phyloP scores from a whole-genome alignment of 805 yeast species.

The Starmerella bombi region DNA sequence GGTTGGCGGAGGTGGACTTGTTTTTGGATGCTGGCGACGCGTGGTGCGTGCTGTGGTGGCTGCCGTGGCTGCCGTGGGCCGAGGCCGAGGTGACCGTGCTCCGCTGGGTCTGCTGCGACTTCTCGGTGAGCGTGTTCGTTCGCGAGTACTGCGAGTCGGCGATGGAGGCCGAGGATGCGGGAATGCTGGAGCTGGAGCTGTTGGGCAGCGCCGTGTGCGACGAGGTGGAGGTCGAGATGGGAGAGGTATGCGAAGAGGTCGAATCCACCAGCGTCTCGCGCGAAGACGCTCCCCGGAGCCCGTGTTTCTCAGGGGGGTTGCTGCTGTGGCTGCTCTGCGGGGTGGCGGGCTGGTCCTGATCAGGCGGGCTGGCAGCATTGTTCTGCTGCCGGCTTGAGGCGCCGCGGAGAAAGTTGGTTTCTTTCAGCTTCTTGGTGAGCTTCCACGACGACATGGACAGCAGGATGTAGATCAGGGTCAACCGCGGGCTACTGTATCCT shows the following conservation, averaged over 20 bases:
- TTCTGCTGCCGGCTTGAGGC: slow-evolving; percentile 15
- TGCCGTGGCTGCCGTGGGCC: background rate
- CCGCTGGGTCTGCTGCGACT: background rate
- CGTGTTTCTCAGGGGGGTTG: background rate
- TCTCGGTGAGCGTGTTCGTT: slow-evolving; percentile 12
- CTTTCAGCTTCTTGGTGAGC: slow-evolving; percentile 36
- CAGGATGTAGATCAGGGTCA: background rate
- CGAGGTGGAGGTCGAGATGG: background rate
- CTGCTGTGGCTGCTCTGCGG: background rate
- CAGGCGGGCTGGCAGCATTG: background rate
- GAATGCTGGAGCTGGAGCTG: background rate
- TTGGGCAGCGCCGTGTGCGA: no score
- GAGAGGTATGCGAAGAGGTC: background rate
- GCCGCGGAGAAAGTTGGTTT: slow-evolving; percentile 27
- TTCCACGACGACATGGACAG: slow-evolving; percentile 30
- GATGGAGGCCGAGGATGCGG: background rate
- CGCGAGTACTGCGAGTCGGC: slow-evolving; percentile 3
- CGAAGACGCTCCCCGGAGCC: background rate
- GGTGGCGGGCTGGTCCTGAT: background rate
- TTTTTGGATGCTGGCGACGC: slow-evolving; percentile 1
- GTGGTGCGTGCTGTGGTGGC: background rate
- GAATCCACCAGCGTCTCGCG: slow-evolving; percentile 11
- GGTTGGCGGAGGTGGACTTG: slow-evolving; percentile 11
- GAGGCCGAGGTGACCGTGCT: background rate
- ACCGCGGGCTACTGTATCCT: no score